Percentiles rank a stretch among this genome's conserved stretches.
phyloP scores from a whole-genome alignment of 169 alveolate species.

The Eimeria nieschulzi region DNA sequence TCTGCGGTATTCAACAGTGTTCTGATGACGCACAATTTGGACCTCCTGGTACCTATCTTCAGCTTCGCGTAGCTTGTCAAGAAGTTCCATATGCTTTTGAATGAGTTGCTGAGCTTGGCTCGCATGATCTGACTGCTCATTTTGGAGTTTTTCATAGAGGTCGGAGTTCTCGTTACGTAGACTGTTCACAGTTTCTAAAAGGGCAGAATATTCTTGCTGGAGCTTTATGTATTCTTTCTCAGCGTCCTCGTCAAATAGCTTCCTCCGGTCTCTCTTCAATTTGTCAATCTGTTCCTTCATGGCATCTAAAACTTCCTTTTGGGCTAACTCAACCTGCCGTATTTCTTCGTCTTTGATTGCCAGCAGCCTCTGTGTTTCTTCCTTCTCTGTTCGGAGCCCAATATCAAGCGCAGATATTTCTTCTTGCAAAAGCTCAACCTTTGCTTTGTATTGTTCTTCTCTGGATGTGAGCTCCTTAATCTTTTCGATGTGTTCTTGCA shows the following conservation, averaged over 20 bases:
- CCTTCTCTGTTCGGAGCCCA: conserved; percentile 34
- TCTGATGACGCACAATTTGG: neutral
- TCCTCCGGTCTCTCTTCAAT: neutral
- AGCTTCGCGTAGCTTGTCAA: conserved; percentile 2
- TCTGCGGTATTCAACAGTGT: neutral
- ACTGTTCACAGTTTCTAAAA: neutral
- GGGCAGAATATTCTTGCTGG: conserved; percentile 18
- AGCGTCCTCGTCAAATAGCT: neutral
- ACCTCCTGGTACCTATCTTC: conserved; percentile 22
- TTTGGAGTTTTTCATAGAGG: neutral
- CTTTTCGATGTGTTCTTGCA: conserved; percentile 18
- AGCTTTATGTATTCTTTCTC: neutral
- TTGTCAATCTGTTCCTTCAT: conserved; percentile 47
- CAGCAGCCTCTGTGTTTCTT: conserved; percentile 33
- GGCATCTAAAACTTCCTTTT: conserved; percentile 24
- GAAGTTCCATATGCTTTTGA: conserved; percentile 24
- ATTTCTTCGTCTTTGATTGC: conserved; percentile 19
- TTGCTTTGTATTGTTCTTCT: conserved; percentile 8
- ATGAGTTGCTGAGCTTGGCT: neutral
- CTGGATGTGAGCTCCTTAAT: neutral
- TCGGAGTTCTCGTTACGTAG: conserved; percentile 19
- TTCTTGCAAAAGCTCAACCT: conserved; percentile 25
- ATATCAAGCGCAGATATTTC: conserved; percentile 22
- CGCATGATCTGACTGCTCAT: neutral
- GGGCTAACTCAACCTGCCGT: conserved; percentile 31